Evolutionary conservation across 129 eudicot genomes (phyloP), one percentile per base, ranked within the genome.

Genomic region (Chrysanthemum makinoi): DNA sequence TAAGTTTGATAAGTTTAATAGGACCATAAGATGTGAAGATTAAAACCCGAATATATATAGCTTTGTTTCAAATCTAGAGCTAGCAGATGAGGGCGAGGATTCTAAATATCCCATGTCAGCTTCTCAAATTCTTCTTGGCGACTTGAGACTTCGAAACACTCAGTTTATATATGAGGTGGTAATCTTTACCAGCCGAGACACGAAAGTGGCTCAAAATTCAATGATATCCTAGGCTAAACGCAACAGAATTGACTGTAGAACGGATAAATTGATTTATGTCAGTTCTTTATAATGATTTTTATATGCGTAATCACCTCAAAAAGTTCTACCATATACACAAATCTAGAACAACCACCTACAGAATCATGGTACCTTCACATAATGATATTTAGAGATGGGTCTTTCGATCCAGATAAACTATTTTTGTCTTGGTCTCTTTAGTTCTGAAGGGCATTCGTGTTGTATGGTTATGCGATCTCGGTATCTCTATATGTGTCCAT

Each of bases 401-500:
- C 81, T 12, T 84, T 84, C 1, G 57, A 84, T 77, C 85, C 83
- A 3, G 50, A 53, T 53, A 75, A 66, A 0, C 76, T 78, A 18
- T 20, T 77, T 10, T 63, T 66, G 18, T 80, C 88, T 1, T 74
- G 81, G 68, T 80, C 77, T 18, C 70, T 77, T 26, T 83, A 84
- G 75, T 84, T 84, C 76, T 53, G 80, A 58, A 54, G 88, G 80
- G 83, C 83, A n/a, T 80, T 84, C 30, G 3, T 48, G 77, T 84
- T 84, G 61, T 84, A 84, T 8, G 88, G 85, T 10, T 84, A 84
- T 75, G 65, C 80, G 76, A 84, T 84, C 51, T 85, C 88, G 0
- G 77, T 84, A 35, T 84, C 88, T 6, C 83, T 84, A 28, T 84
- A 84, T 19, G 83, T 84, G 15, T 24, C 26, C 26, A 24, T 24